Percentiles rank a stretch among this genome's conserved stretches.
phyloP scores from a whole-genome alignment of 2,329 filamentous ascomycete genomes.

The Penicillium sp. region DNA sequence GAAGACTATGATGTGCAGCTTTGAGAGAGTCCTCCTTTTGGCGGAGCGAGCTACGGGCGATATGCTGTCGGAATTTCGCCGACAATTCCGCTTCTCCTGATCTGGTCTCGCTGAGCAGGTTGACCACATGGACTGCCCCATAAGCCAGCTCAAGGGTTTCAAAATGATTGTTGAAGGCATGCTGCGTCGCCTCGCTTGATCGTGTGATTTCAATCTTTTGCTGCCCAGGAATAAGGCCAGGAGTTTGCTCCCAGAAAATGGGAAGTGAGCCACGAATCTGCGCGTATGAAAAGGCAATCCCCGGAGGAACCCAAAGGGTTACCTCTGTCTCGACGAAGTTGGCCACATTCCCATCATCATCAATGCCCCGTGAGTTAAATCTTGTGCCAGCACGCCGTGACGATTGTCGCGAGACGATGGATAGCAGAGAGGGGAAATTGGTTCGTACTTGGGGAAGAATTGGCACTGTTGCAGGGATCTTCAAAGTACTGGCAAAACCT shows the following conservation, averaged over 20 bases:
- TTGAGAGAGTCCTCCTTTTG: slow-evolving; percentile 55
- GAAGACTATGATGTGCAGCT: slow-evolving; percentile 70
- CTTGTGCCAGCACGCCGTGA: slow-evolving; percentile 89
- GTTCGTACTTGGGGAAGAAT: slow-evolving; percentile 68
- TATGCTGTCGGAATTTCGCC: slow-evolving; percentile 75
- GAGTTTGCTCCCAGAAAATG: slow-evolving; percentile 94
- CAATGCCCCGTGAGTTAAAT: slow-evolving; percentile 96
- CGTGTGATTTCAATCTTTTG: slow-evolving; percentile 93
- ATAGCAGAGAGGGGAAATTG: slow-evolving; percentile 80
- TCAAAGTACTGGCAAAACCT: slow-evolving; percentile 86
- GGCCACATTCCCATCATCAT: slow-evolving; percentile 95
- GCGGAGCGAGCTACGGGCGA: slow-evolving; percentile 74
- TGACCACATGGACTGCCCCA: slow-evolving; percentile 88
- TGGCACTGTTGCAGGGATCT: slow-evolving; percentile 75
- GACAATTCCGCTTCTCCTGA: slow-evolving; percentile 84
- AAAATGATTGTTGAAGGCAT: slow-evolving; percentile 95
- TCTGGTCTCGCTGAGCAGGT: slow-evolving; percentile 89
- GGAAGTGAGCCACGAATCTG: slow-evolving; percentile 93
- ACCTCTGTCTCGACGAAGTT: slow-evolving; percentile 99
- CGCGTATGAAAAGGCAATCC: slow-evolving; percentile 86
- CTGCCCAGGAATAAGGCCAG: slow-evolving; percentile 84
- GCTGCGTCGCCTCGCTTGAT: slow-evolving; percentile 87
- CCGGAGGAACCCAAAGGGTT: slow-evolving; percentile 79
- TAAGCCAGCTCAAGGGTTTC: slow-evolving; percentile 83
- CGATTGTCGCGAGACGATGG: slow-evolving; percentile 87